Conservation (phyloP, 164 flowering plant genomes). For the Berberis thunbergii region DNA sequence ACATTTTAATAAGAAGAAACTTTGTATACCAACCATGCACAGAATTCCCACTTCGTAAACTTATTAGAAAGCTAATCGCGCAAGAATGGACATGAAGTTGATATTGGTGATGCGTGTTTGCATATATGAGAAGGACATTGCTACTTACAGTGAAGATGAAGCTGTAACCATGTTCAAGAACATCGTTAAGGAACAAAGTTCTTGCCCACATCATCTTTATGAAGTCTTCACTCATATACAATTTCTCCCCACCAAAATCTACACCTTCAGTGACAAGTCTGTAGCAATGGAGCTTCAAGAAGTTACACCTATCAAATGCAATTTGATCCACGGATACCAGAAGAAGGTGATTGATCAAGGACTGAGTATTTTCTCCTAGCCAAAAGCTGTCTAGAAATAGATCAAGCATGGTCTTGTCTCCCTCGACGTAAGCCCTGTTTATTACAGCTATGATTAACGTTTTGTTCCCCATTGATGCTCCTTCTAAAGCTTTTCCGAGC, state of each 20-base stretch:
- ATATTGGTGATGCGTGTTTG: too few relatives aligned
- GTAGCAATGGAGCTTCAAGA: neutral
- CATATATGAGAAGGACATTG: too few relatives aligned
- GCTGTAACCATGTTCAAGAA: neutral
- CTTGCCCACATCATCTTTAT: neutral
- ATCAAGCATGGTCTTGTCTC: neutral
- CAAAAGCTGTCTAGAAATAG: neutral
- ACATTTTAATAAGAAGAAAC: too few relatives aligned
- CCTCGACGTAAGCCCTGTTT: neutral
- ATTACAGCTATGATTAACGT: neutral
- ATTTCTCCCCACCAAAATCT: neutral
- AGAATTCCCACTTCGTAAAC: too few relatives aligned
- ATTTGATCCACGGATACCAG: neutral
- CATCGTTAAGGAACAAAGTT: neutral
- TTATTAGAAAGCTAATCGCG: too few relatives aligned
- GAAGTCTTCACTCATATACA: neutral
- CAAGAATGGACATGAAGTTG: too few relatives aligned
- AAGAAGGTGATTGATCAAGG: neutral
- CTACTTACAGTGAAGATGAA: neutral
- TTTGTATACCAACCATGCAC: too few relatives aligned
- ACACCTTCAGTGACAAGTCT: neutral
- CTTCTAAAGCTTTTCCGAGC: neutral
- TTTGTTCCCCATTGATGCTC: neutral
- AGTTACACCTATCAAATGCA: neutral
- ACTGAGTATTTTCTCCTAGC: neutral